These are phyloP conservation scores for Cairneyella variabilis DNA, from an alignment of 495 filamentous ascomycete species.

Conservation along the genomic window DNA sequence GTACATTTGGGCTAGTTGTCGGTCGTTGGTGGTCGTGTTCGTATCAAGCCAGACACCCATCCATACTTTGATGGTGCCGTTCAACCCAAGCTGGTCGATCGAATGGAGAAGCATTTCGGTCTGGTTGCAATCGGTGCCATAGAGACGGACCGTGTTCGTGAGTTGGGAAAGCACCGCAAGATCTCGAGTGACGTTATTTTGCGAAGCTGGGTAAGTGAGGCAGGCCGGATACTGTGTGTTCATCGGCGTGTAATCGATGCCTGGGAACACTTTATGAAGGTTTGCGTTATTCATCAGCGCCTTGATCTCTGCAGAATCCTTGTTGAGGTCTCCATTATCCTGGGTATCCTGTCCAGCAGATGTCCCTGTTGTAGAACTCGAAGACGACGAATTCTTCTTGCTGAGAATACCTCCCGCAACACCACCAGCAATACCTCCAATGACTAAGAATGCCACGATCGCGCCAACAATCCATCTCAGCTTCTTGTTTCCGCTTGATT, in stretches of 20 bases:
- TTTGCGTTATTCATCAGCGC: constrained; percentile 71
- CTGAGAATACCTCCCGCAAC: constrained; percentile 65
- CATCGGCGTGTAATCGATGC: constrained; percentile 95
- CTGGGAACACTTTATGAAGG: constrained; percentile 91
- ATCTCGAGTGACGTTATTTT: constrained; percentile 93
- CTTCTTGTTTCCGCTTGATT: constrained; percentile 62
- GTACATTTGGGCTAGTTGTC: constrained; percentile 81
- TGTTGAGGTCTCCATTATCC: constrained; percentile 64
- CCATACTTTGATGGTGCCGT: constrained; percentile 81
- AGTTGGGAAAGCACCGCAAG: constrained; percentile 88
- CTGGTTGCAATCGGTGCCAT: constrained; percentile 97
- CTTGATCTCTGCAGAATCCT: constrained; percentile 76
- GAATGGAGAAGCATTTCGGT: constrained; percentile 90
- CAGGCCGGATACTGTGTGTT: constrained; percentile 89
- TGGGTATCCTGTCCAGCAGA: constrained; percentile 38
- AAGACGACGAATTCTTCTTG: constrained; percentile 26
- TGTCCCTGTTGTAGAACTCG: constrained; percentile 11
- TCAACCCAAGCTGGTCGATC: constrained; percentile 67
- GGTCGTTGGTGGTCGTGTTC: constrained; percentile 77
- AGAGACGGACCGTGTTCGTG: constrained; percentile 84
- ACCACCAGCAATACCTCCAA: constrained; percentile 73
- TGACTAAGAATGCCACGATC: constrained; percentile 56
- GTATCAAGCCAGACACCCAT: constrained; percentile 90
- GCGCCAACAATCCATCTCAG: constrained; percentile 64
- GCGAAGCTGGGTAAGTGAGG: constrained; percentile 68